These are phyloP conservation scores for Phaffia rhodozyma DNA, from an alignment of 1,284 basidiomycete genomes.

Conservation along the genomic window DNA sequence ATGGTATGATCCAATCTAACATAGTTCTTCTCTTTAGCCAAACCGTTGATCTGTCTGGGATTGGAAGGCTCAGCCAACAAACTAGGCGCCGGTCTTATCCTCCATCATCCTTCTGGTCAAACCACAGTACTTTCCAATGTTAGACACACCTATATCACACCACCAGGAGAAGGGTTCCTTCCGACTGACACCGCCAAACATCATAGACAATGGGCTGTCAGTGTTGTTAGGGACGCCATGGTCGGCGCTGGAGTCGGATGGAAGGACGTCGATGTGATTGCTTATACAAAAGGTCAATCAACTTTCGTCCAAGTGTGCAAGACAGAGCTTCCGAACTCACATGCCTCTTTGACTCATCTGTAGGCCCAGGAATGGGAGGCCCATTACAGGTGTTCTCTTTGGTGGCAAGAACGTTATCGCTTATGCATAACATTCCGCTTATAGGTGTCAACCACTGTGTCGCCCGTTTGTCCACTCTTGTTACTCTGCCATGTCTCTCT, in stretches of 20 bases:
- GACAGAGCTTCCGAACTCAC: conserved; percentile 2
- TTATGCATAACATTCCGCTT: conserved; percentile 80
- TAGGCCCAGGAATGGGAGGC: conserved; percentile 97
- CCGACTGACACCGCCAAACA: conserved; percentile 91
- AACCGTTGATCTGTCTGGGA: conserved; percentile 45
- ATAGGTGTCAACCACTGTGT: conserved; percentile 98
- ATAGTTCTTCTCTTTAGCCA: neutral
- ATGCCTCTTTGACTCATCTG: neutral
- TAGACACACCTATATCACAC: conserved; percentile 95
- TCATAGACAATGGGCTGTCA: conserved; percentile 83
- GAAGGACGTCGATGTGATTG: conserved; percentile 80
- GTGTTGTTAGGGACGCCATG: conserved; percentile 72
- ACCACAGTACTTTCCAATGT: conserved; percentile 66
- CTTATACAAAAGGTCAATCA: conserved; percentile 78
- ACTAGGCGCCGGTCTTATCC: conserved; percentile 85
- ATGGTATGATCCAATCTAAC: neutral
- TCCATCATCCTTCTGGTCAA: conserved; percentile 25
- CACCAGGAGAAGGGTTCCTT: conserved; percentile 92
- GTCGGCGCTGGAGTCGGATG: conserved; percentile 56
- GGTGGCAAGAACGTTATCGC: conserved; percentile 82
- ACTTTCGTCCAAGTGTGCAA: neutral
- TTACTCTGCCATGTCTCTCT: neutral
- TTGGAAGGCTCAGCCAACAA: conserved; percentile 97
- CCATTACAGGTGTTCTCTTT: conserved; percentile 89
- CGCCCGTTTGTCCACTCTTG: conserved; percentile 56